These are phyloP conservation scores for Perkinsus olseni DNA, from an alignment of 169 alveolate species.

Conservation along the genomic window DNA sequence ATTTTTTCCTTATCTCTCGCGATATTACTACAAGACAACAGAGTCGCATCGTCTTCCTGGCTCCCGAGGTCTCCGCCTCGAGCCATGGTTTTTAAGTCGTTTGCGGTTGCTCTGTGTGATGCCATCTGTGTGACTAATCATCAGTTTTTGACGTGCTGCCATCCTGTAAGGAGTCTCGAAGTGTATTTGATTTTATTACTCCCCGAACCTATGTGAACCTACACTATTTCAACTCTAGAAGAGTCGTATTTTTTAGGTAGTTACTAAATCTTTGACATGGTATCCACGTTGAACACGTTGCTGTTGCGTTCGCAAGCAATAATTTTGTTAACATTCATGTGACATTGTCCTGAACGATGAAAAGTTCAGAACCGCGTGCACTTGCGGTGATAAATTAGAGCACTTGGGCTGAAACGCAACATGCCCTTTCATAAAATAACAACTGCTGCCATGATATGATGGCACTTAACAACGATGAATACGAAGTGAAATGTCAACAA, in stretches of 20 bases:
- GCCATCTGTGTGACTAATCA: neutral
- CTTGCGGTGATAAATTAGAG: too few relatives aligned
- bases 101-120: neutral
- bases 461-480: neutral
- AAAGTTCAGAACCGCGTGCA: too few relatives aligned
- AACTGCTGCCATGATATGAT: neutral
- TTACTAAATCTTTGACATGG: neutral
- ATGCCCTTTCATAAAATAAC: neutral
- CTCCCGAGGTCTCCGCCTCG: neutral
- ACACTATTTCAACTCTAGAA: neutral
- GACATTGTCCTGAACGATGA: too few relatives aligned
- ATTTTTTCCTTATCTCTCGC: neutral
- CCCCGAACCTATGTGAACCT: neutral
- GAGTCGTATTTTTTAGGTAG: conserved; percentile 1
- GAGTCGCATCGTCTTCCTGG: neutral
- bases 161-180: neutral
- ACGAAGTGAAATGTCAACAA: neutral
- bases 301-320: neutral
- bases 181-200: neutral
- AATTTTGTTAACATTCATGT: too few relatives aligned
- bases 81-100: neutral
- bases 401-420: too few relatives aligned
- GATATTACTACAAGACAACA: neutral
- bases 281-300: neutral
- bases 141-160: neutral